A percentile compares a stretch with the other conserved stretches of the same genome.
These are phyloP conservation scores for Fusarium brachygibbosum DNA, from an alignment of 2,329 filamentous ascomycete species.

Conservation along the genomic window DNA sequence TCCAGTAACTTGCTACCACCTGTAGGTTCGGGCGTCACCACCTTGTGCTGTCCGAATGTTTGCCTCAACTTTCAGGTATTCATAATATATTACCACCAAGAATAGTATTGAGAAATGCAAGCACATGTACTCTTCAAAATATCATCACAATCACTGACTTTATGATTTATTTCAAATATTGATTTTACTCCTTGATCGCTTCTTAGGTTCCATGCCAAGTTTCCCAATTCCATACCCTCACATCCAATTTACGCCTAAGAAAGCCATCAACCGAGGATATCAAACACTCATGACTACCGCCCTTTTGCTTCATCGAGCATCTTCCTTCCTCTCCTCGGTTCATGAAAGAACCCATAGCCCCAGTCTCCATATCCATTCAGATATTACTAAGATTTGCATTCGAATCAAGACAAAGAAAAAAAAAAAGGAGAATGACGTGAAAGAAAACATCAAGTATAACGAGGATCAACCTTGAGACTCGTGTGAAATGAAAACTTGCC, in stretches of 20 bases:
- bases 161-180: conserved; percentile 5
- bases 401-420: conserved; percentile 32
- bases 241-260: conserved; percentile 40
- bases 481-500: conserved; percentile 1
- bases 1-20: conserved; percentile 12
- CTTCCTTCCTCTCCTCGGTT: background rate
- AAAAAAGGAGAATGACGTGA: conserved; percentile 10
- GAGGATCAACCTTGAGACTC: conserved; percentile 17
- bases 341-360: conserved; percentile 24
- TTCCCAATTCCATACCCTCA: conserved; percentile 8
- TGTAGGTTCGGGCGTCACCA: background rate
- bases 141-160: background rate
- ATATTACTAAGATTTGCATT: conserved; percentile 33
- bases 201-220: conserved; percentile 27
- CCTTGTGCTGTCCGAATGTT: background rate
- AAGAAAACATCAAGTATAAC: conserved; percentile 16
- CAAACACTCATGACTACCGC: conserved; percentile 18
- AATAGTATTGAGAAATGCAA: background rate
- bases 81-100: background rate
- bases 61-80: conserved; percentile 20
- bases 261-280: conserved; percentile 37
- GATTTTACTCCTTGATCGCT: conserved; percentile 34
- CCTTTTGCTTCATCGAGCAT: conserved; percentile 3
- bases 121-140: background rate
- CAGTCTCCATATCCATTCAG: conserved; percentile 13